Evolutionary conservation across 345 rosid genomes (phyloP), one percentile per base, ranked within the genome.

Genomic region (Pistacia atlantica): DNA sequence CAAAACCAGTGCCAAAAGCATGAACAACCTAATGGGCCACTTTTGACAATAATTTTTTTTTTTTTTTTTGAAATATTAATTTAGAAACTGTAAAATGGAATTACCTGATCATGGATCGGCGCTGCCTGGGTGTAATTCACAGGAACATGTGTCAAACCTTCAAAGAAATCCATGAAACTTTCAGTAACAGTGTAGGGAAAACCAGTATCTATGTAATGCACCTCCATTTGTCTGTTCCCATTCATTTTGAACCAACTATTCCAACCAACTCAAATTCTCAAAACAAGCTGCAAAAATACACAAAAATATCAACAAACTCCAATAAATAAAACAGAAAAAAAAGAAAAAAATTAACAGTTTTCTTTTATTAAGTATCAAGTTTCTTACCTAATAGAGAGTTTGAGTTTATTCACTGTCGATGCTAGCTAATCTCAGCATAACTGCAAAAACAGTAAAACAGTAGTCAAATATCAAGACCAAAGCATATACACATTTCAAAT

Each of bases 121-220:
- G 67, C 87, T 31, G 81, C 45, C 49, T 77, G 81, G 73, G 80
- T 28, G 64, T 86, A 85, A 77, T 77, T 78, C 37, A 69, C 72
- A 2, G 92, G 92, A 57, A 71, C 81, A 45, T 83, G 87, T 5
- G 84, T 56, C 72, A 83, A 55, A 33, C 87, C 92, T 71, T 90
- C 87, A 48, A 90, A 88, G 83, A 87, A 87, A 73, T 90, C 85
- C 90, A 90, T 86, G 67, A 86, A 88, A 82, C 90, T 88, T 71
- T 87, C 90, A 8, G 86, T 76, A 38, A 31, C 82, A 67, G 89
- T 81, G 78, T 88, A 88, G 78, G 92, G 90, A 80, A 86, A 87
- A 28, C 86, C 92, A 17, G 82, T 84, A 54, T 88, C 83, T 69
- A 86, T 75, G 74, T 87, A 86, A 67, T 87, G 90, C 71, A 87